Base-by-base conservation (phyloP, 352 stramenopile species). In the Pythium aphanidermatum region DNA sequence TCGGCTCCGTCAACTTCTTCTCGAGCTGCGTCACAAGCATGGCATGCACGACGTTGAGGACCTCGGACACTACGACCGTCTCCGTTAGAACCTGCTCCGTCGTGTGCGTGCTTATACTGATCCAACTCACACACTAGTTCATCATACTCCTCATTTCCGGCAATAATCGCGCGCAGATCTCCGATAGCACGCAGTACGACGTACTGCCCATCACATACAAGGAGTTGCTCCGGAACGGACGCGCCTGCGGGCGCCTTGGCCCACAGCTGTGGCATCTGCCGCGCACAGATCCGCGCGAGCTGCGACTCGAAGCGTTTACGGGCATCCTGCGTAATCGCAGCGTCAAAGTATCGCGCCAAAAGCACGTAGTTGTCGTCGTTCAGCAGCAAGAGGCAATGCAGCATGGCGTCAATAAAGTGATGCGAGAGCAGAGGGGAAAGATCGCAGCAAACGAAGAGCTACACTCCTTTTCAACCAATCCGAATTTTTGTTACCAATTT, bases 301-400 rank as follows among this genome's bases (percentile, higher is more conserved):
- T 83, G 65, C 7, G 60, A 39, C 41, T 89, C 68, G 35, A 70
- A 84, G 10, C 42, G 60, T 33, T 58, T 63, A 2, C 74, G 64
- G 12, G 62, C 65, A 44, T 74, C 67, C 26, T 83, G 33, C 7
- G 70, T 65, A 29, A 72, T 21, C 21, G 60, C 48, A 2, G 72
- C 56, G 34, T 73, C 63, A 39, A 89, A 86, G 58, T 86, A 89
- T 2, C 72, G 65, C 17, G 72, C 70, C 4, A 89, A 55, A 21
- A 86, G 64, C 55, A 86, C 68, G 46, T 77, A 82, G 50, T 66
- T 67, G 31, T 82, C 73, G 40, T 85, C 72, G 29, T 83, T 87
- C 34, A 83, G 28, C 53, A 80, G 27, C 39, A 84, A 46, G 26
- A 78, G 58, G 56, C 75, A 83, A 70, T 87, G 72, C 41, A 87